Conservation (phyloP, 768 basidiomycete genomes). For the Termitomyces sp. region DNA sequence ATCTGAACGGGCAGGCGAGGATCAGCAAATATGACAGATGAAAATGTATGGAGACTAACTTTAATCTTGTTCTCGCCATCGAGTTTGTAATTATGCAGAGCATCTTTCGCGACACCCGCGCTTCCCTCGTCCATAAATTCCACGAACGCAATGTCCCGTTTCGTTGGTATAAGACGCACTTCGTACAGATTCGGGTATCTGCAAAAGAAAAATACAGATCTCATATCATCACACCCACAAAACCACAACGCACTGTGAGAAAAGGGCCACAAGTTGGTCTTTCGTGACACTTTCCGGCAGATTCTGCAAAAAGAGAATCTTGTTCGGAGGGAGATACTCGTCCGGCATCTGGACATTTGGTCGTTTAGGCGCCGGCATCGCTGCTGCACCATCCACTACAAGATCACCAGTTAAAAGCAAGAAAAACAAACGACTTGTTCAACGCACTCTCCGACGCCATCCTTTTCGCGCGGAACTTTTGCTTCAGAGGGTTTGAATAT, state of each 20-base stretch:
- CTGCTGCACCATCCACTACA: constrained; percentile 63
- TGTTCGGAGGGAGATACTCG: constrained; percentile 99
- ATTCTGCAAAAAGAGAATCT: constrained; percentile 97
- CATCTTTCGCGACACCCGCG: constrained; percentile 89
- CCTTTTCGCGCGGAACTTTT: constrained; percentile 78
- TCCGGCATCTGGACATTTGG: constrained; percentile 96
- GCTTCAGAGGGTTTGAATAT: constrained; percentile 85
- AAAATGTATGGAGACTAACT: constrained; percentile 33
- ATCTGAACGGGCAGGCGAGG: constrained; percentile 40
- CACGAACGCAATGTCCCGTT: constrained; percentile 97
- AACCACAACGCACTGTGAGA: constrained; percentile 62
- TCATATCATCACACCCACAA: not conserved
- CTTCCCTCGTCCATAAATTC: constrained; percentile 93
- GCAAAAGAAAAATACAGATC: not conserved
- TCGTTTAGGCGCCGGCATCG: constrained; percentile 64
- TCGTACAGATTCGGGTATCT: constrained; percentile 96
- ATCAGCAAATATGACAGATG: not conserved
- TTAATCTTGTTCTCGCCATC: constrained; percentile 99
- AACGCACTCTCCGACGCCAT: constrained; percentile 72
- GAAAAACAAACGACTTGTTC: not conserved
- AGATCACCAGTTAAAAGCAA: constrained; percentile 7
- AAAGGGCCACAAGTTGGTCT: constrained; percentile 85
- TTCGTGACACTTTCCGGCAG: constrained; percentile 90
- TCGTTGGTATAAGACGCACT: constrained; percentile 97
- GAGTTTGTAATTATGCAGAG: constrained; percentile 95